These are phyloP conservation scores for Talinum fruticosum DNA, from an alignment of 148 eudicot species.

Conservation along the genomic window DNA sequence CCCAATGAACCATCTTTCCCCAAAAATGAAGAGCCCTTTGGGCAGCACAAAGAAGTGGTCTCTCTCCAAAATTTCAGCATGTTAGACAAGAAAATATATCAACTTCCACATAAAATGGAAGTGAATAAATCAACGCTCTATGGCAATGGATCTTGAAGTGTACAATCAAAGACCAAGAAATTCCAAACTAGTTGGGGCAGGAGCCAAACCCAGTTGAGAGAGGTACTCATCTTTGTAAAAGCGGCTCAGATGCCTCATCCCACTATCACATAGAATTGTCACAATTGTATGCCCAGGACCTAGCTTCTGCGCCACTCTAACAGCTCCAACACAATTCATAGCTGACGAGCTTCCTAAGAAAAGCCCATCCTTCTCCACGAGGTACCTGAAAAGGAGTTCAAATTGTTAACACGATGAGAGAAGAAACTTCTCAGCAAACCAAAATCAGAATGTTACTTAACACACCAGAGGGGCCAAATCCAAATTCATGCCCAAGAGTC, in stretches of 20 bases:
- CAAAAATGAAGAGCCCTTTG: too few relatives aligned
- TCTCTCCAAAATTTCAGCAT: too few relatives aligned
- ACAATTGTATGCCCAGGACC: constrained; percentile 95
- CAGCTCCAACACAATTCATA: constrained; percentile 97
- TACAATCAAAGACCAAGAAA: constrained; percentile 37
- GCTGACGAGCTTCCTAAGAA: constrained; percentile 98
- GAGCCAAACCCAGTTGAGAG: constrained; percentile 55
- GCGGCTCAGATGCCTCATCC: constrained; percentile 94
- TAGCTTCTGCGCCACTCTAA: constrained; percentile 68
- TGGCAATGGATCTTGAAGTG: neutral
- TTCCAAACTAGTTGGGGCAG: constrained; percentile 64
- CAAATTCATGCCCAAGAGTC: too few relatives aligned
- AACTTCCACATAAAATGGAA: neutral
- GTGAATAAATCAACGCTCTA: neutral
- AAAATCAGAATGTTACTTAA: neutral
- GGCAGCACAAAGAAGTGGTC: too few relatives aligned
- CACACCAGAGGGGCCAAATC: too few relatives aligned
- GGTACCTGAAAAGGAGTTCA: constrained; percentile 46
- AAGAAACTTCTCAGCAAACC: neutral
- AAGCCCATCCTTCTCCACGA: constrained; percentile 85
- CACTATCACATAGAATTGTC: constrained; percentile 84
- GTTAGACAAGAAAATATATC: neutral
- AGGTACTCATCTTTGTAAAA: constrained; percentile 66
- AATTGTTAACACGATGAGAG: neutral
- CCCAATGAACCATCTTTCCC: too few relatives aligned